Percentiles rank a stretch among this genome's conserved stretches.
phyloP scores from a whole-genome alignment of 768 basidiomycete species.

The Candolleomyces eurysporus region DNA sequence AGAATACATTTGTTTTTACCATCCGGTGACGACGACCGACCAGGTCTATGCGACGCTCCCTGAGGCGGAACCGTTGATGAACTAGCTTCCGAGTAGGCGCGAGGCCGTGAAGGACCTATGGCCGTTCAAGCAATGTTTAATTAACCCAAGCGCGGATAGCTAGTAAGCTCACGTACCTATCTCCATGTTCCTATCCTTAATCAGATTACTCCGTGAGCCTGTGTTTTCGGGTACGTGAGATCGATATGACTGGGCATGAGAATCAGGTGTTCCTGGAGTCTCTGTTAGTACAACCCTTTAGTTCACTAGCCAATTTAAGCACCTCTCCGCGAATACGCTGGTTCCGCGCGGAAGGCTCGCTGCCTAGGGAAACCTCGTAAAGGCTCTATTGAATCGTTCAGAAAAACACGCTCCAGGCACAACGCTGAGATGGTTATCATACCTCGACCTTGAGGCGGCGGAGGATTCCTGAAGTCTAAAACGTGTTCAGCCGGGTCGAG shows the following conservation, averaged over 20 bases:
- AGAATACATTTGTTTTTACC: background rate
- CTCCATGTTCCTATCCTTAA: background rate
- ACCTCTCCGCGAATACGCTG: slow-evolving; percentile 2
- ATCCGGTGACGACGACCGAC: background rate
- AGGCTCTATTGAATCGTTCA: background rate
- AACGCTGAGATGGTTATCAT: background rate
- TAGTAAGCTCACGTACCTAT: background rate
- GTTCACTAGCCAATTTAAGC: background rate
- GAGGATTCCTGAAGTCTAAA: slow-evolving; percentile 3
- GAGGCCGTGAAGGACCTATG: background rate
- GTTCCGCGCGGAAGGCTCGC: background rate
- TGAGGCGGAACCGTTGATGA: background rate
- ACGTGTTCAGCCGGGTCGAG: slow-evolving; percentile 6
- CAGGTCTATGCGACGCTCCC: background rate
- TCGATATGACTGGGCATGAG: slow-evolving; percentile 5
- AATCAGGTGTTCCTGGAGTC: slow-evolving; percentile 6
- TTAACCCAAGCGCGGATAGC: background rate
- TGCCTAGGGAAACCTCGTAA: slow-evolving; percentile 1
- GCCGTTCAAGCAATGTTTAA: background rate
- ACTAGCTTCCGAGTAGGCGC: background rate
- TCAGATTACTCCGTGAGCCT: background rate
- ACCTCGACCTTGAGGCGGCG: slow-evolving; percentile 6
- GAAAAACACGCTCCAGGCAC: background rate
- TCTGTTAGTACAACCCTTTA: background rate
- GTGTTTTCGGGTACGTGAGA: slow-evolving; percentile 3